Evolutionary conservation across 176 grass and related monocot species (phyloP), one percentile per base, ranked within the genome.

Genomic region (Oryza coarctata): DNA sequence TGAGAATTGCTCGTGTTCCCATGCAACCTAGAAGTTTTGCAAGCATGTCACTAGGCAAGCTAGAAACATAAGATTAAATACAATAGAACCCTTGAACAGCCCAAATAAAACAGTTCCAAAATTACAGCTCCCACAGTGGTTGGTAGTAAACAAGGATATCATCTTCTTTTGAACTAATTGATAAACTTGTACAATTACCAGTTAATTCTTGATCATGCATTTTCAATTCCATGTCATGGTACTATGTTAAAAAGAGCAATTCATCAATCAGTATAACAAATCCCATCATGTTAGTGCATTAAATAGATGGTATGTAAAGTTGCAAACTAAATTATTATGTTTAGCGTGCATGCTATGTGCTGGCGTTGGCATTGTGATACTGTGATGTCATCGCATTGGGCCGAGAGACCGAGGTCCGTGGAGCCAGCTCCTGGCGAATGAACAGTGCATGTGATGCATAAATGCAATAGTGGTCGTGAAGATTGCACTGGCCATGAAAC

Each of bases 1-100:
- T 35, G 96, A 99, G 85, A 99, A 99, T 44, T 99, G 96, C 35
- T 99, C 96, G 9, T 99, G 96, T 80, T 99, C 96, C 96, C 93
- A 99, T 68, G 96, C 93, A 84, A 99, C 96, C 96, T 99, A 76
- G 64, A 91, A 78, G 49, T 83, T 86, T 86, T 49, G 5, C 34
- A 82, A 86, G n/a, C 74, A 50, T 41, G 68, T 4, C 18, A 68
- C 38, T 47, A 12, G 1, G 35, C 13, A 26, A 79, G 25, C 35
- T 17, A 73, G 9, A 32, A 60, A 60, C 7, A 76, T 69, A 47
- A 82, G 30, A 75, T 9, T 34, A 74, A 62, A 65, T 70, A n/a
- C 23, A 44, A 70, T 26, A 79, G 1, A 70, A 78, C 8, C 50
- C 8, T 77, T 33, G 29, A 71, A 44, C 68, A 67, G 12, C 32